phyloP scores from a whole-genome alignment of 495 filamentous ascomycete species.

The Delitschia confertaspora region DNA sequence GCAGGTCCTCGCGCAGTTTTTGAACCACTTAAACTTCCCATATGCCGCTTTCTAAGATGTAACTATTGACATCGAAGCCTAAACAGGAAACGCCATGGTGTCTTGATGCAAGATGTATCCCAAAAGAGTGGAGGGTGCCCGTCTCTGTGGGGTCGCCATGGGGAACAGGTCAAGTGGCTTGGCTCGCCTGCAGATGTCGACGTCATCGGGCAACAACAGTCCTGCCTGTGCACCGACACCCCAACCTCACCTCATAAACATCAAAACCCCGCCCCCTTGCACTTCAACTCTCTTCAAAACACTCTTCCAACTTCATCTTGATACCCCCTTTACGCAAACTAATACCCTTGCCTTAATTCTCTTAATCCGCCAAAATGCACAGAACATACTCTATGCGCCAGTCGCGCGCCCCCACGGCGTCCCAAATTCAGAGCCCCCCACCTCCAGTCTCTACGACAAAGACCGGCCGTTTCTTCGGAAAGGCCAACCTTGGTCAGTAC shows the following conservation, averaged over 20 bases:
- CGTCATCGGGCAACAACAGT: too few relatives aligned
- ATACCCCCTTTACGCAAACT: neutral
- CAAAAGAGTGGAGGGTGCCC: too few relatives aligned
- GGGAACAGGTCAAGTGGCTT: too few relatives aligned
- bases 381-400: slow-evolving; percentile 98
- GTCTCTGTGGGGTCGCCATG: too few relatives aligned
- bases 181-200: too few relatives aligned
- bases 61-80: too few relatives aligned
- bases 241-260: neutral
- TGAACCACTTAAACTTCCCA: too few relatives aligned
- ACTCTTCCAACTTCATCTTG: neutral
- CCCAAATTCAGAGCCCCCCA: slow-evolving; percentile 83
- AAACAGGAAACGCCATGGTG: too few relatives aligned
- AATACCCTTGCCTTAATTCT: neutral
- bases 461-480: slow-evolving; percentile 77
- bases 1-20: too few relatives aligned
- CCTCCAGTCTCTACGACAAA: slow-evolving; percentile 89
- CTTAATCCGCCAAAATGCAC: slow-evolving; percentile 56
- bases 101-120: too few relatives aligned
- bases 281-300: neutral
- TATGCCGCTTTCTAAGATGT: too few relatives aligned
- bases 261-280: slow-evolving; percentile 8
- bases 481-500: slow-evolving; percentile 70
- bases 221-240: neutral
- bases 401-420: slow-evolving; percentile 83